Evolutionary conservation across 768 basidiomycete species (phyloP).

Genomic region (Mycena latifolia): DNA sequence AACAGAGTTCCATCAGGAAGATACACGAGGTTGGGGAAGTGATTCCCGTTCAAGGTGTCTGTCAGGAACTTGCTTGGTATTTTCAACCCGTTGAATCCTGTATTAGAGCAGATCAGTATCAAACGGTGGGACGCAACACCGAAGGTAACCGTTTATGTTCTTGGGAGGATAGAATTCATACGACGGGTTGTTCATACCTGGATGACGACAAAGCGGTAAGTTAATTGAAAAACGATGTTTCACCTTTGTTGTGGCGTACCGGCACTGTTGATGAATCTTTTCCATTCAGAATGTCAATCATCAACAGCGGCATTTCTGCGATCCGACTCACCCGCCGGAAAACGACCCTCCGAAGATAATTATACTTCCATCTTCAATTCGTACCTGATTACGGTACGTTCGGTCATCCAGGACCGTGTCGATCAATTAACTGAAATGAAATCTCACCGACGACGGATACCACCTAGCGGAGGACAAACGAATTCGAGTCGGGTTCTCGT

Average conservation of each 20-base stretch:
- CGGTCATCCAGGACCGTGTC: too few relatives aligned
- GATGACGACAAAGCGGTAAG: slow-evolving; percentile 37
- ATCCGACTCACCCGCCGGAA: slow-evolving; percentile 33
- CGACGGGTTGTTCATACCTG: slow-evolving; percentile 72
- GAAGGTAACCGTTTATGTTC: too few relatives aligned
- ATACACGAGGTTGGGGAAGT: slow-evolving; percentile 42
- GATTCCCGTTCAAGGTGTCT: slow-evolving; percentile 33
- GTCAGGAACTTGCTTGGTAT: slow-evolving; percentile 30
- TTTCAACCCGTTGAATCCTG: slow-evolving; percentile 40
- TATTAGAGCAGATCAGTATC: background rate
- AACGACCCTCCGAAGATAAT: slow-evolving; percentile 38
- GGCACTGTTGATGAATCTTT: slow-evolving; percentile 69
- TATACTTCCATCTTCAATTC: slow-evolving; percentile 40
- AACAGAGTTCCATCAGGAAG: slow-evolving; percentile 59
- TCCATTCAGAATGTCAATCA: slow-evolving; percentile 38
- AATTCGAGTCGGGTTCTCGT: too few relatives aligned
- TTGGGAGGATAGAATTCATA: slow-evolving; percentile 57
- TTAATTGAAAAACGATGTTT: background rate
- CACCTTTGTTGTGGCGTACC: slow-evolving; percentile 18
- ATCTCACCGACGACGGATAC: too few relatives aligned
- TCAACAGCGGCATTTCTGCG: background rate
- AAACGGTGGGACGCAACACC: slow-evolving; percentile 30
- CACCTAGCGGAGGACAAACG: too few relatives aligned
- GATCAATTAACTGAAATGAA: background rate
- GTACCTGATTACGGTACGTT: slow-evolving; percentile 31